Conservation (phyloP, 2,329 filamentous ascomycete species). For the Curvularia sp. region DNA sequence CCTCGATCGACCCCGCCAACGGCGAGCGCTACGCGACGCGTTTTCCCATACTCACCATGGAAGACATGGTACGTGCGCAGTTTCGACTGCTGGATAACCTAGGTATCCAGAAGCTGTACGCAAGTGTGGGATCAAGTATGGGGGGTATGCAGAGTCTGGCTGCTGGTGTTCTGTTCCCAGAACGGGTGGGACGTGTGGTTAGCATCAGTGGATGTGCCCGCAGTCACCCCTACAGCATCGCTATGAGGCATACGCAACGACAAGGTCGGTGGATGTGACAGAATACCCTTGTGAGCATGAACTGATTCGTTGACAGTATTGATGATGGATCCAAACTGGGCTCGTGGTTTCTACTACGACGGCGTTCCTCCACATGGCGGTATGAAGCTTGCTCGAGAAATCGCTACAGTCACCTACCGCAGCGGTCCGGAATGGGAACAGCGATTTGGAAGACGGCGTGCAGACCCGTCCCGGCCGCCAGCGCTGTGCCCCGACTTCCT, state of each 20-base stretch:
- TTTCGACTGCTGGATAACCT: conserved; percentile 85
- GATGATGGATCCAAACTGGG: conserved; percentile 99
- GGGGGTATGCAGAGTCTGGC: conserved; percentile 97
- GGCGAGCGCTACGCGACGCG: conserved; percentile 89
- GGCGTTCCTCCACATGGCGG: conserved; percentile 88
- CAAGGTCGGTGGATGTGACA: conserved; percentile 59
- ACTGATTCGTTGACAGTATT: conserved; percentile 63
- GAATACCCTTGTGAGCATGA: not conserved
- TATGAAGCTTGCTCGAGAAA: conserved; percentile 97
- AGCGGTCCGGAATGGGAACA: conserved; percentile 98
- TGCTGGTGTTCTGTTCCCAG: conserved; percentile 81
- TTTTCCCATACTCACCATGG: conserved; percentile 93
- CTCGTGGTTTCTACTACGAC: conserved; percentile 86
- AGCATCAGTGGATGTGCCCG: conserved; percentile 93
- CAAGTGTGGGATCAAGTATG: conserved; percentile 96
- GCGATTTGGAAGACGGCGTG: conserved; percentile 85
- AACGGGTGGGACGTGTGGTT: conserved; percentile 80
- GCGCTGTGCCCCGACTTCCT: conserved; percentile 97
- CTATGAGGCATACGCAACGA: conserved; percentile 96
- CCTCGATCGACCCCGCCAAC: conserved; percentile 85
- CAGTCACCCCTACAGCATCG: conserved; percentile 96
- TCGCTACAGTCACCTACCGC: conserved; percentile 96
- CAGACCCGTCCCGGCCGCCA: conserved; percentile 84
- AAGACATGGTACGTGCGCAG: conserved; percentile 97
- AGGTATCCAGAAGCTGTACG: conserved; percentile 79